These are phyloP conservation scores for Hypoxylon trugodes DNA, from an alignment of 495 filamentous ascomycete species.

Conservation along the genomic window DNA sequence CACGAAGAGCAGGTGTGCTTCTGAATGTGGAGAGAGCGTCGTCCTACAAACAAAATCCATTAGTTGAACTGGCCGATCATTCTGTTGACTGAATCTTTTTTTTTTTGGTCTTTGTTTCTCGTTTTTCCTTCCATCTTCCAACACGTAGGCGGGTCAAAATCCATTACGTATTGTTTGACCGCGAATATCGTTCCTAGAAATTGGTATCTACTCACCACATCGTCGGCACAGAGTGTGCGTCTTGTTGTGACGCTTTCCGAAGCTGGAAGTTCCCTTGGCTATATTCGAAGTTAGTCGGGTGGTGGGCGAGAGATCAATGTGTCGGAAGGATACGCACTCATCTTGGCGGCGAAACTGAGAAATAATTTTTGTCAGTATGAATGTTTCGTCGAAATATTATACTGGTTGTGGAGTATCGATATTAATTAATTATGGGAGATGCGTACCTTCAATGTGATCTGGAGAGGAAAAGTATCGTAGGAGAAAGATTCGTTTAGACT, in stretches of 20 bases:
- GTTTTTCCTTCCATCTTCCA: conserved; percentile 4
- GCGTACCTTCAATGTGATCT: conserved; percentile 43
- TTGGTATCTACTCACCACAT: conserved; percentile 77
- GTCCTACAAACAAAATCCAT: conserved; percentile 63
- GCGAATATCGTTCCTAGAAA: conserved; percentile 1
- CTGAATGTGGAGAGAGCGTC: conserved; percentile 98
- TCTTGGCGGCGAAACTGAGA: conserved; percentile 44
- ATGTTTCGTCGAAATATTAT: not conserved
- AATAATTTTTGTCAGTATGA: conserved; percentile 26
- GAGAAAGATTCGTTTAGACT: conserved; percentile 1
- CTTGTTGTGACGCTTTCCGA: conserved; percentile 99
- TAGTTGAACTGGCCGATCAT: no score
- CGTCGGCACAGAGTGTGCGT: conserved; percentile 99
- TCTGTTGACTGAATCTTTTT: no score
- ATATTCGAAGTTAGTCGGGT: conserved; percentile 47
- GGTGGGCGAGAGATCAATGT: conserved; percentile 6
- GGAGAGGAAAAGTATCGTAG: conserved; percentile 34
- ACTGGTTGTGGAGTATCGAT: not conserved
- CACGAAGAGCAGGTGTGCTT: conserved; percentile 98
- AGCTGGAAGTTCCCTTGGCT: conserved; percentile 94
- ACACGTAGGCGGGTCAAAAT: not conserved
- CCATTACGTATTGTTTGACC: not conserved
- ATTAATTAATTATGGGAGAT: not conserved
- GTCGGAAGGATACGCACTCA: conserved; percentile 43
- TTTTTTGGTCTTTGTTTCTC: no score